Evolutionary conservation across 129 eudicot genomes (phyloP), one percentile per base, ranked within the genome.

Genomic region (Oenanthe sinensis): DNA sequence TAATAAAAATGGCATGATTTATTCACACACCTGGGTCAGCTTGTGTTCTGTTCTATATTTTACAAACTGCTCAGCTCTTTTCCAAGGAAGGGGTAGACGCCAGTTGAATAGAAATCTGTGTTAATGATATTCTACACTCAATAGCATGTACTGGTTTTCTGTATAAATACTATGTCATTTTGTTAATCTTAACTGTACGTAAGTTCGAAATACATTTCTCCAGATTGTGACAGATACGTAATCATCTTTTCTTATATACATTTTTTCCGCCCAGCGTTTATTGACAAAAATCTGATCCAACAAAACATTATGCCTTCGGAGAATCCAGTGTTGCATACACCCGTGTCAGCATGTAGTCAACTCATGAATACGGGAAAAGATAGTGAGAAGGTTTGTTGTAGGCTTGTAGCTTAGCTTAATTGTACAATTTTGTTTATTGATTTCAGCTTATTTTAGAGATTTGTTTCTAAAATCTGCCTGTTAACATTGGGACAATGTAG

Each of bases 191-290:
- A 15, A 63, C 39, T 63, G 71, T 28, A 13, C 71, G 10, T 28
- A 26, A 63, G 39, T 63, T 58, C 19, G 17, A 26, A 26, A 63
- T 11, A 63, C 65, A 2, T 55, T 55, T 55, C 12, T 22, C 13
- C 9, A 54, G 24, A 54, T 54, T 1, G 62, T 54, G n/a, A 20
- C 65, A 54, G n/a, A 52, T 17, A 54, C 20, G 1, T 62, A 24
- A 11, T 24, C 6, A 3, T 20, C 70, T 26, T 60, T 60, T 24
- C 39, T 10, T 62, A 11, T 54, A 17, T 52, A 6, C 19, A 52
- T 8, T 24, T 54, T 63, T 16, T 84, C 63, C 78, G 50, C 82
- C 78, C 88, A 89, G 97, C 85, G 82, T 84, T 78, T 79, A 70
- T 62, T 65, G 87, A 84, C 79, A 79, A 82, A 78, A 83, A 58